Evolutionary conservation across 352 stramenopile species (phyloP), one percentile per base, ranked within the genome.

Genomic region (Phytophthora agathidicida): DNA sequence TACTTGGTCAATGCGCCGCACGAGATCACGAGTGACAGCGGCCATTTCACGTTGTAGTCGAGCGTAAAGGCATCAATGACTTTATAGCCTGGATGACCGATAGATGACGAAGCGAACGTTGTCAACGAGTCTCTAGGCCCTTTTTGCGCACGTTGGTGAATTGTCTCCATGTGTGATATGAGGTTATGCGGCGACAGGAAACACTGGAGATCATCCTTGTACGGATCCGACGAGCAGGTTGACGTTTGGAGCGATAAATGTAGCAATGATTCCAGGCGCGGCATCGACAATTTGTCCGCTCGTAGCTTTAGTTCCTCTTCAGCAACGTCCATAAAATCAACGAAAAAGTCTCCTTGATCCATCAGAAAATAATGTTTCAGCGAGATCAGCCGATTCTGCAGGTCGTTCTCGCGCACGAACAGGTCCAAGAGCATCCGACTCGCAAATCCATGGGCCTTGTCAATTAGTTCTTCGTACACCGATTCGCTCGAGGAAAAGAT

Each of bases 351-450:
- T 23, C 98, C 98, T 68, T 99, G 96, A 59, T 99, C 96, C 70
- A 99, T 93, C 5, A 99, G 73, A 46, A 99, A 99, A 72, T 99
- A 99, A 52, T 98, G 96, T 63, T 98, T 98, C 54, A 99, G 75
- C 13, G 94, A 96, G 17, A 72, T 60, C 9, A 97, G 47, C 3
- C 88, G 82, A 33, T 85, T 83, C 38, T 83, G 68, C 6, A 97
- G 53, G 49, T 96, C 83, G 32, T 95, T 83, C 31, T 96, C 87
- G 3, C 84, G 65, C n/a, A 96, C 61, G 33, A 96, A 86, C 14
- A 97, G 66, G 7, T 89, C 70, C 22, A 97, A 46, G 7, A 97
- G 65, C 27, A 77, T 80, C 4, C 70, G 68, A 48, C 88, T 96
- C 1, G 88, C 86, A 65, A 87, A 97, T 0, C 57, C 70, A 55